Conservation (phyloP, 805 yeast species). For the Lipomyces yamanashiensis region DNA sequence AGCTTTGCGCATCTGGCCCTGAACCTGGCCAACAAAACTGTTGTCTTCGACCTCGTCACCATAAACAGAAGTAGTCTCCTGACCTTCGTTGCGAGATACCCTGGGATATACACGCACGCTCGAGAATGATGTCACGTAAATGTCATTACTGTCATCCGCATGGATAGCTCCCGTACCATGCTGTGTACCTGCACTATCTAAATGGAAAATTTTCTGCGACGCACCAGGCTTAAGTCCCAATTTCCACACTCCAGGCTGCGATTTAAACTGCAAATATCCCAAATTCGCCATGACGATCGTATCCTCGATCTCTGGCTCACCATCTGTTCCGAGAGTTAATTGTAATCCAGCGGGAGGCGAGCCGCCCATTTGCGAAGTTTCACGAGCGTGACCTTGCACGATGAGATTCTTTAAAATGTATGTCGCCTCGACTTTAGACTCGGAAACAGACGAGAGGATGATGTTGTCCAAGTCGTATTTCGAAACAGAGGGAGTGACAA, state of each 20-base stretch:
- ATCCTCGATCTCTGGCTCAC: conserved; percentile 49
- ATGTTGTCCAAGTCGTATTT: conserved; percentile 69
- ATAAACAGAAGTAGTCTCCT: conserved; percentile 43
- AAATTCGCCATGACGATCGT: conserved; percentile 77
- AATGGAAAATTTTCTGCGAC: conserved; percentile 50
- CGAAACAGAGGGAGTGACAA: conserved; percentile 58
- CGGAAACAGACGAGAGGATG: conserved; percentile 48
- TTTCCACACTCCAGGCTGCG: conserved; percentile 72
- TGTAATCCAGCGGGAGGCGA: conserved; percentile 59
- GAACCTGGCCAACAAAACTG: conserved; percentile 21
- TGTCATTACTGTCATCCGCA: conserved; percentile 9
- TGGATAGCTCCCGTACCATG: conserved; percentile 20
- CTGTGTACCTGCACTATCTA: conserved; percentile 46
- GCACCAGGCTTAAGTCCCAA: conserved; percentile 53
- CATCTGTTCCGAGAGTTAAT: conserved; percentile 49
- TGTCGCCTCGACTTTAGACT: conserved; percentile 47
- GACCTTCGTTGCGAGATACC: conserved; percentile 51
- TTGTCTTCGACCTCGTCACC: conserved; percentile 27
- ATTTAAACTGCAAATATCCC: conserved; percentile 82
- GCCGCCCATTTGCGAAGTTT: conserved; percentile 41
- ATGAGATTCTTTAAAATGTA: conserved; percentile 60
- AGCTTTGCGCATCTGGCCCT: conserved; percentile 26
- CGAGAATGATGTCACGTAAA: conserved; percentile 49
- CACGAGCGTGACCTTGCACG: conserved; percentile 73
- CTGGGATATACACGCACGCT: conserved; percentile 56